Evolutionary conservation across 208 protist genomes (phyloP).

Genomic region (Angomonas deanei): DNA sequence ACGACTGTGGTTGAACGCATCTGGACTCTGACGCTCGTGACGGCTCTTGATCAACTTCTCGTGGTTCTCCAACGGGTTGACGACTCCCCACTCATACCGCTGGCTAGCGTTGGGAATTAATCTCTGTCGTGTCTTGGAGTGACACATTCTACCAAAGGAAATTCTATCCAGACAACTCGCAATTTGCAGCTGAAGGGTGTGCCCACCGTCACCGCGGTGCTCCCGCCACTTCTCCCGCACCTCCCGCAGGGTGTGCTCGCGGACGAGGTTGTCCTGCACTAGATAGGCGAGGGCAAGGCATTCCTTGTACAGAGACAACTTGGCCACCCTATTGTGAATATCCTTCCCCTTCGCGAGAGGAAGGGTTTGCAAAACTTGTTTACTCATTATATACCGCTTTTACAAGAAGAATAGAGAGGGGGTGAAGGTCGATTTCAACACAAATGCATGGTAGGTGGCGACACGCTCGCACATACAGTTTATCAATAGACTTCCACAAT

Average conservation of each 20-base stretch:
- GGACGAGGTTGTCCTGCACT: conserved; percentile 60
- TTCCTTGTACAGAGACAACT: conserved; percentile 83
- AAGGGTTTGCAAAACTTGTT: conserved; percentile 63
- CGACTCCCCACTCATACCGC: conserved; percentile 81
- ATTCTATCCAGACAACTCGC: conserved; percentile 82
- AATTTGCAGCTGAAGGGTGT: conserved; percentile 75
- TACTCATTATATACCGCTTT: conserved; percentile 46
- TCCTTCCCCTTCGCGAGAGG: conserved; percentile 82
- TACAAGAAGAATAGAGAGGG: conserved; percentile 1
- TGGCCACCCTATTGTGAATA: conserved; percentile 68
- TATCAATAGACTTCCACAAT: no score
- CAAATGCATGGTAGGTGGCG: no score
- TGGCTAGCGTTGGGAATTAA: conserved; percentile 77
- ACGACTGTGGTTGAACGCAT: conserved; percentile 71
- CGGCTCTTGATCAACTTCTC: conserved; percentile 43
- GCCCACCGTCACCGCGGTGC: conserved; percentile 72
- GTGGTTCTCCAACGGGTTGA: conserved; percentile 79
- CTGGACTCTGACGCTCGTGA: conserved; percentile 61
- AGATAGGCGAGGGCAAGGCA: conserved; percentile 71
- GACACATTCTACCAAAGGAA: conserved; percentile 79
- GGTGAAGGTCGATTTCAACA: not conserved
- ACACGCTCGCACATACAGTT: no score
- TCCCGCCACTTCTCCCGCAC: conserved; percentile 77
- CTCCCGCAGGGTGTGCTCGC: conserved; percentile 66
- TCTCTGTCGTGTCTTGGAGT: conserved; percentile 74